Base-by-base conservation (phyloP, 805 yeast genomes). In the Debaryomyces maramus region DNA sequence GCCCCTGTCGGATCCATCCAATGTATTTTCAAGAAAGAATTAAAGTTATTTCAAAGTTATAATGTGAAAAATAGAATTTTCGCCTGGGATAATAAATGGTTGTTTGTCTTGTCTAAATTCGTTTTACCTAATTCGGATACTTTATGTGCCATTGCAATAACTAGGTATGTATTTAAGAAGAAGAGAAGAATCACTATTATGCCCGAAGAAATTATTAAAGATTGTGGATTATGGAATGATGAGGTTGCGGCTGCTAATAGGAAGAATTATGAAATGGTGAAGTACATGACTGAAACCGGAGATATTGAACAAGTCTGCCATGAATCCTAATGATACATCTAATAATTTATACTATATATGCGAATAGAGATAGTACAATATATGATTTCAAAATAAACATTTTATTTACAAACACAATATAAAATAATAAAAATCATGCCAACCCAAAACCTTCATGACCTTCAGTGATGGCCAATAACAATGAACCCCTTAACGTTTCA, bases 361-460 rank as follows among this genome's bases (percentile, higher is more conserved):
- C 26, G n/a, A n/a, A n/a, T n/a, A n/a, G n/a, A n/a, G n/a, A n/a
- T n/a, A n/a, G n/a, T n/a, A n/a, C n/a, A n/a, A n/a, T n/a, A n/a
- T n/a, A n/a, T n/a, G n/a, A n/a, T n/a, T n/a, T n/a, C n/a, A 24
- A 11, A 15, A 13, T 32, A 32, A 14, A 21, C 7, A 7, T 32
- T 20, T 32, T 14, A 19, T 16, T 17, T 6, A 14, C n/a, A 9
- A 17, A 13, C 7, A 32, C 8, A 23, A 14, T 33, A 33, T 17
- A 18, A 13, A 33, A 14, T 13, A 20, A 23, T 16, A 26, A 4
- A 26, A 34, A 34, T 45, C 46, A 67, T 7, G 91, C 95, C 58
- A 89, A 75, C 9, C 97, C 98, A 67, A 93, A 93, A 3, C 98
- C 98, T 70, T 88, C 97, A 54, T 86, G 85, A 14, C 98, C 98